Conservation (phyloP, 768 basidiomycete species). For the Kwoniella europaea region DNA sequence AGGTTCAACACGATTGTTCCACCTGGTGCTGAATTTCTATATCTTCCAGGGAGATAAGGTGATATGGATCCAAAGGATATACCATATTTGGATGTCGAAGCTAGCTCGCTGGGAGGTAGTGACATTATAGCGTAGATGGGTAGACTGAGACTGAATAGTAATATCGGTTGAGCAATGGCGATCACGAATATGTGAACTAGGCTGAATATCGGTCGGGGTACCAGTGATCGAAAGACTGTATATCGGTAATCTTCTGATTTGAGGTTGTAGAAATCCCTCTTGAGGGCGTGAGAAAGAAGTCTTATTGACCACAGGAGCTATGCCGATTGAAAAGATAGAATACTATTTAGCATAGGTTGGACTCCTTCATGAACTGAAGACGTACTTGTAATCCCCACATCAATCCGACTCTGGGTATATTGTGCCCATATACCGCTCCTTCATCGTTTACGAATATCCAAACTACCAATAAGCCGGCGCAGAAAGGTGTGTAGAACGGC, state of each 20-base stretch:
- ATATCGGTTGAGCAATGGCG: constrained; percentile 75
- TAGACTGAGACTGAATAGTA: constrained; percentile 69
- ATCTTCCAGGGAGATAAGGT: constrained; percentile 27
- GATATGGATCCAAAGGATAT: constrained; percentile 27
- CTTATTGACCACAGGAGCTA: constrained; percentile 59
- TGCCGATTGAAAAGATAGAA: too few species aligned
- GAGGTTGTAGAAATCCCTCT: constrained; percentile 77
- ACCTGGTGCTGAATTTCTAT: constrained; percentile 51
- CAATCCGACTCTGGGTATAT: constrained; percentile 67
- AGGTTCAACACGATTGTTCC: constrained; percentile 64
- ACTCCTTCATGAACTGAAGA: too few species aligned
- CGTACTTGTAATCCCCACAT: constrained; percentile 74
- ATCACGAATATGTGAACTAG: constrained; percentile 75
- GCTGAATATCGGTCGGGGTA: constrained; percentile 67
- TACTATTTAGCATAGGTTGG: too few species aligned
- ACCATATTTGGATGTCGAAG: constrained; percentile 8
- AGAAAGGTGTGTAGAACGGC: constrained; percentile 77
- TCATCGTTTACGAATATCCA: constrained; percentile 65
- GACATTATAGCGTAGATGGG: constrained; percentile 58
- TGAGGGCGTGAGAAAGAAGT: constrained; percentile 78
- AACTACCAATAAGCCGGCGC: constrained; percentile 77
- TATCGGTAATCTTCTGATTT: constrained; percentile 77
- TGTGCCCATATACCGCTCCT: constrained; percentile 66
- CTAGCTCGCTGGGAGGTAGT: constrained; percentile 47
- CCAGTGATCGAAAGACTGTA: constrained; percentile 70